Base-by-base conservation (phyloP, 2,329 filamentous ascomycete genomes). In the Phialophora macrospora region DNA sequence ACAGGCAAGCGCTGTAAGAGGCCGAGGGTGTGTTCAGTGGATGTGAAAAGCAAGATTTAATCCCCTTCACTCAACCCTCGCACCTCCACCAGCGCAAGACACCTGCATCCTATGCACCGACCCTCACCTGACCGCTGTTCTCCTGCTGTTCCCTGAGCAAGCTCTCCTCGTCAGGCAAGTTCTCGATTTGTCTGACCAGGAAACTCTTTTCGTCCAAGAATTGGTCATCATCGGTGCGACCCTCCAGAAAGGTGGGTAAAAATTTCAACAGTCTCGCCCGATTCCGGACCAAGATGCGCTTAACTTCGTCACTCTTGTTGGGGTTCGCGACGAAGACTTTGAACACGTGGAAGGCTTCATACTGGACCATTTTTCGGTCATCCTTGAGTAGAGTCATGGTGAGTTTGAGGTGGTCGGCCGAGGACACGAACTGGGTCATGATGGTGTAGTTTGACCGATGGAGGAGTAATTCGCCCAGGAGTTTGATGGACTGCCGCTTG, bases 311-410 rank as follows among this genome's bases (percentile, higher is more conserved):
- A n/a, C 92, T 96, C 81, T 99, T 99, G 82, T 98, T 93, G 7
- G 95, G 95, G 77, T 99, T 99, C 66, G 95, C 95, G 61, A 98
- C 95, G 79, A 99, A 99, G 68, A 99, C 94, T 83, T 99, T 99
- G 85, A 99, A 99, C 49, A 99, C 94, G 77, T 99, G 95, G 77
- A 99, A 99, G 7, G 93, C 95, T 78, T 99, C 95, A 77, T 99
- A 99, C 79, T 98, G 95, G 68, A 99, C 95, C 93, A 99, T 99
- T 79, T 96, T 95, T 72, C 94, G 88, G 78, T 98, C 94, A 77
- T 98, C 95, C 72, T 93, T 89, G 67, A 99, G 82, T 66, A 99
- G 84, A 78, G 96, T 98, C 95, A 99, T 99, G 81, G 93, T 95
- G 70, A 98, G 90, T 81, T 99, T 99, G 72, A 99, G 85, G 75